A percentile compares a stretch with the other conserved stretches of the same genome.
Evolutionary conservation across 2,329 filamentous ascomycete genomes (phyloP).

Genomic region (Dothistroma pini): DNA sequence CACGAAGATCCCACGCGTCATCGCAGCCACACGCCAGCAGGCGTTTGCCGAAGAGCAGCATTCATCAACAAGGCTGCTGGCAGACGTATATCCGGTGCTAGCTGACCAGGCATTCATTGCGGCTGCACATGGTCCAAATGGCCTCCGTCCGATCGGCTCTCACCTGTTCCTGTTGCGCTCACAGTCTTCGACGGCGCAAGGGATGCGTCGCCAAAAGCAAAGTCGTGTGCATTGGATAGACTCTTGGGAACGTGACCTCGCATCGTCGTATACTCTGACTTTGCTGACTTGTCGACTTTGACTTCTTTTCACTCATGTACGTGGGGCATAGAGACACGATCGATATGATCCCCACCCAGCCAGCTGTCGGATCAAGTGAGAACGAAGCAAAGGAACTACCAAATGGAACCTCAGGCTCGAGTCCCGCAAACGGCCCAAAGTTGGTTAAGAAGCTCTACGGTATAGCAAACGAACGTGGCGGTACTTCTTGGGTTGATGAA

Average conservation of each 20-base stretch:
- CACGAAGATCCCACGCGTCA: not conserved
- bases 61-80: no score
- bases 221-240: not conserved
- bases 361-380: not conserved
- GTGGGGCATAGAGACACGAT: not conserved
- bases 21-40: not conserved
- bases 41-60: not conserved
- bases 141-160: not conserved
- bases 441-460: slow-evolving; percentile 18
- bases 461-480: slow-evolving; percentile 16
- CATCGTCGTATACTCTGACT: not conserved
- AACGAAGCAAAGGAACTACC: not conserved
- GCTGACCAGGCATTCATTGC: not conserved
- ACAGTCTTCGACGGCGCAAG: not conserved
- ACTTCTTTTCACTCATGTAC: not conserved
- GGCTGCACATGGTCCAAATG: not conserved
- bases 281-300: no score
- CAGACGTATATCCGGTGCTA: no score
- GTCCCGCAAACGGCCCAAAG: not conserved
- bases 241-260: not conserved
- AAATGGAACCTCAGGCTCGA: not conserved
- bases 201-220: not conserved
- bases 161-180: not conserved
- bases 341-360: not conserved
- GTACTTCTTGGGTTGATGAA: slow-evolving; percentile 13